phyloP scores from a whole-genome alignment of 805 yeast genomes.

The Saccharomycopsis selenospora region DNA sequence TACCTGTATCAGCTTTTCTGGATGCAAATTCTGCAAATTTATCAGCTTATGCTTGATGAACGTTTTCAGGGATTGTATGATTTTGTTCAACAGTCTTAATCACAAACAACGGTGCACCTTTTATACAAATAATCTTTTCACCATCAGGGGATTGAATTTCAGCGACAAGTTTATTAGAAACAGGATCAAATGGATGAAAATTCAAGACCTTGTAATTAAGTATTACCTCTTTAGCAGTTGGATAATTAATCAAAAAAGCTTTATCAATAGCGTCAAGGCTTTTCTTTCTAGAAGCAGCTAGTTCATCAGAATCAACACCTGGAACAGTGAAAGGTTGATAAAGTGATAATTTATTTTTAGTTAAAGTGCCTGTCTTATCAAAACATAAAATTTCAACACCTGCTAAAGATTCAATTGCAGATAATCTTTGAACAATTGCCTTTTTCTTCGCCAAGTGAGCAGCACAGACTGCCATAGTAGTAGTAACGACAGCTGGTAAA shows the following conservation, averaged over 20 bases:
- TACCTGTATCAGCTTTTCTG: constrained; percentile 91
- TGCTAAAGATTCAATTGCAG: constrained; percentile 93
- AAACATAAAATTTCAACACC: constrained; percentile 97
- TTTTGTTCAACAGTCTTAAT: constrained; percentile 94
- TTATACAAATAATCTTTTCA: constrained; percentile 88
- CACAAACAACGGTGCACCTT: constrained; percentile 97
- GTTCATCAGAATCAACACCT: constrained; percentile 91
- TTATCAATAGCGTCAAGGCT: constrained; percentile 96
- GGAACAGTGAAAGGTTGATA: constrained; percentile 96
- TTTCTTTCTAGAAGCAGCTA: constrained; percentile 96
- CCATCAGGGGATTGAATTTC: constrained; percentile 92
- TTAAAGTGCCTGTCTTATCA: constrained; percentile 96
- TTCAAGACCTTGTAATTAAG: constrained; percentile 89
- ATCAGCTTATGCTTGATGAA: constrained; percentile 89
- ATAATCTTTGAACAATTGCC: constrained; percentile 91
- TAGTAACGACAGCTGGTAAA: constrained; percentile 96
- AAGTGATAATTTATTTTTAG: constrained; percentile 91
- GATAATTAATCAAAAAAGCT: constrained; percentile 85
- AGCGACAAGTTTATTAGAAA: constrained; percentile 91
- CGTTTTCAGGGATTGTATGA: constrained; percentile 89
- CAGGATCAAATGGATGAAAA: constrained; percentile 97
- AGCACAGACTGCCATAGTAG: constrained; percentile 99
- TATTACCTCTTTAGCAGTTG: constrained; percentile 86
- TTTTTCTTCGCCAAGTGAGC: constrained; percentile 94
- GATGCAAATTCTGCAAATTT: constrained; percentile 95